Conservation (phyloP, 2,329 filamentous ascomycete species). For the Phoma sp. region DNA sequence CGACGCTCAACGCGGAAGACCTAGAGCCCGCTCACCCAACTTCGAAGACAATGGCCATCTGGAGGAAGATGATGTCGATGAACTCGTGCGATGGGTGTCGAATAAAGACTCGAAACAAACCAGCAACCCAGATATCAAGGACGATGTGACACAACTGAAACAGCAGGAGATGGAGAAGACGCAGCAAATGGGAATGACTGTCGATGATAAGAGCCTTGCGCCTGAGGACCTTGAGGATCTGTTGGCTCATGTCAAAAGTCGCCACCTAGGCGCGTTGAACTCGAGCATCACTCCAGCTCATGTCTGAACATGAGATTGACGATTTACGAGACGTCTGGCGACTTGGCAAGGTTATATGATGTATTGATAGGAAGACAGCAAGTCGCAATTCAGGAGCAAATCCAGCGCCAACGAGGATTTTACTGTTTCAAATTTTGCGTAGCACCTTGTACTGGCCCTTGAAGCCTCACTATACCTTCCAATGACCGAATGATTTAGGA, state of each 20-base stretch:
- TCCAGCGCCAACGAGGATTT: not conserved
- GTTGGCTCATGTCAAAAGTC: conserved; percentile 9
- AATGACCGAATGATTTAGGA: not conserved
- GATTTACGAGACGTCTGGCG: not conserved
- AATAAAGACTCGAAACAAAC: conserved; percentile 11
- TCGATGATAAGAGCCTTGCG: conserved; percentile 24
- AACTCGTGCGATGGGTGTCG: conserved; percentile 21
- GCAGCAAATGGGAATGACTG: conserved; percentile 27
- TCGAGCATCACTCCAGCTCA: conserved; percentile 13
- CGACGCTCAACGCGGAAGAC: conserved; percentile 6
- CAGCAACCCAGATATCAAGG: conserved; percentile 3
- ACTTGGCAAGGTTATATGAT: not conserved
- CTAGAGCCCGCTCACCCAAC: conserved; percentile 10
- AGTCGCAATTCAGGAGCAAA: not conserved
- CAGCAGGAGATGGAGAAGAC: conserved; percentile 23
- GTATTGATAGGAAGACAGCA: not conserved
- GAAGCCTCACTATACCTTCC: too few species aligned
- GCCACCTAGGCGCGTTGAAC: not conserved
- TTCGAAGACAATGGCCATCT: conserved; percentile 1
- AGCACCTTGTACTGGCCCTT: too few species aligned
- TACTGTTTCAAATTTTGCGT: too few species aligned
- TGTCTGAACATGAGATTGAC: not conserved
- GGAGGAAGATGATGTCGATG: conserved; percentile 16
- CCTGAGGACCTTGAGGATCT: conserved; percentile 19
- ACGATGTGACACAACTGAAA: conserved; percentile 1